Evolutionary conservation across 1,139 yeast genomes (phyloP).

Genomic region (Blastobotrys petasosporus): DNA sequence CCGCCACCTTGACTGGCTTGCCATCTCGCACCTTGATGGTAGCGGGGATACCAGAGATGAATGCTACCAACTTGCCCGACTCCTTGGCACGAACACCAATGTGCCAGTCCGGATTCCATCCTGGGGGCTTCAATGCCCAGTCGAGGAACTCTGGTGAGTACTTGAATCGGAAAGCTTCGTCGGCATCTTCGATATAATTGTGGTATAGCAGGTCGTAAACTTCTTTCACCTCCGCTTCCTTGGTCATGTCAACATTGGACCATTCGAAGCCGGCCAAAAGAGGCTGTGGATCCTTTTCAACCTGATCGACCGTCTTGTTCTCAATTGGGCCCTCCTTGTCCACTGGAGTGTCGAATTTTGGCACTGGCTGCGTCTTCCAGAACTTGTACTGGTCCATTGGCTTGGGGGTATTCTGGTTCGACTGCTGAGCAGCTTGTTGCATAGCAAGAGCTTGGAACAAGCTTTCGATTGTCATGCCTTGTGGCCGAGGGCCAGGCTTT

Average conservation of each 20-base stretch:
- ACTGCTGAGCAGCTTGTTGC: slow-evolving; percentile 16
- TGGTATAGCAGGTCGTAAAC: slow-evolving; percentile 76
- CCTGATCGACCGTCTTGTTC: slow-evolving; percentile 60
- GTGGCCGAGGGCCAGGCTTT: neutral
- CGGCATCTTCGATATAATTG: slow-evolving; percentile 91
- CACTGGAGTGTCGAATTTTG: slow-evolving; percentile 61
- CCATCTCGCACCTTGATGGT: slow-evolving; percentile 56
- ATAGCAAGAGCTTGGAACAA: slow-evolving; percentile 36
- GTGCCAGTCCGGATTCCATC: slow-evolving; percentile 85
- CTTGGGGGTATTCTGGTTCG: slow-evolving; percentile 33
- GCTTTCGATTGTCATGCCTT: slow-evolving; percentile 35
- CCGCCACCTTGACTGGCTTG: slow-evolving; percentile 57
- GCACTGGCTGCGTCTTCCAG: slow-evolving; percentile 98
- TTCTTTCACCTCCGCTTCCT: slow-evolving; percentile 55
- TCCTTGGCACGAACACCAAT: slow-evolving; percentile 85
- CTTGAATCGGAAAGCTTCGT: slow-evolving; percentile 85
- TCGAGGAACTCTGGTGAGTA: slow-evolving; percentile 76
- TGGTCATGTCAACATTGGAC: slow-evolving; percentile 68
- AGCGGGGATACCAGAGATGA: slow-evolving; percentile 86
- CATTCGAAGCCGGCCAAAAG: slow-evolving; percentile 80
- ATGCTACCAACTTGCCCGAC: slow-evolving; percentile 76
- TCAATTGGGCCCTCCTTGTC: slow-evolving; percentile 83
- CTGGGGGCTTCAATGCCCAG: slow-evolving; percentile 96
- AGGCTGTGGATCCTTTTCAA: slow-evolving; percentile 64
- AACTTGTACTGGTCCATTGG: slow-evolving; percentile 89